phyloP scores from a whole-genome alignment of 176 grass and related monocot species.

The Miscanthus lutarioriparius region DNA sequence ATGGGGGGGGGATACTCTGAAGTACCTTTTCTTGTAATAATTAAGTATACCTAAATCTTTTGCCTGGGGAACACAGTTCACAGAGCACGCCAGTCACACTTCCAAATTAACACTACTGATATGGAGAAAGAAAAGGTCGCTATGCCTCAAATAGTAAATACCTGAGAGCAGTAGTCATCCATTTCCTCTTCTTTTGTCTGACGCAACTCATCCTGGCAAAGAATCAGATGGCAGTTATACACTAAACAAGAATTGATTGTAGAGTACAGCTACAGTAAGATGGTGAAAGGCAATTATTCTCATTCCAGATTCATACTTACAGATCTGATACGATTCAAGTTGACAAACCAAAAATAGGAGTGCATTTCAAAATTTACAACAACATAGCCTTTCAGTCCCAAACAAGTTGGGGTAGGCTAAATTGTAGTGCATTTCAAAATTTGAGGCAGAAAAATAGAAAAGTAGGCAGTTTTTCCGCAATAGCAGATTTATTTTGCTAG shows the following conservation, averaged over 20 bases:
- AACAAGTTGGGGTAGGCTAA: too few relatives aligned
- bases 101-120: neutral
- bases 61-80: neutral
- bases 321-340: constrained; percentile 13
- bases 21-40: constrained; percentile 9
- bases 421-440: constrained; percentile 5
- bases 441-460: neutral
- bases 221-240: constrained; percentile 31
- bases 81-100: neutral
- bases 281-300: constrained; percentile 16
- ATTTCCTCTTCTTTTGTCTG: constrained; percentile 98
- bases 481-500: neutral
- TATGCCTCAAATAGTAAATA: constrained; percentile 30
- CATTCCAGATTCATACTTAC: constrained; percentile 28
- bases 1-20: neutral
- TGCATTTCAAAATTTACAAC: constrained; percentile 10
- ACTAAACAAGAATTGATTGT: neutral
- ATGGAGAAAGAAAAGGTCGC: neutral
- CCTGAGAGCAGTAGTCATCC: constrained; percentile 99
- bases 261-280: constrained; percentile 13
- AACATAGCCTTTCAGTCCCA: too few relatives aligned
- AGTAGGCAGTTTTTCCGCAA: neutral
- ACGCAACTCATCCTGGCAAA: constrained; percentile 87
- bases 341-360: constrained; percentile 9
- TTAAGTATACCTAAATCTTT: constrained; percentile 2